A percentile compares a stretch with the other conserved stretches of the same genome.
Evolutionary conservation across 768 basidiomycete species (phyloP).

Genomic region (Mrakia blollopis): DNA sequence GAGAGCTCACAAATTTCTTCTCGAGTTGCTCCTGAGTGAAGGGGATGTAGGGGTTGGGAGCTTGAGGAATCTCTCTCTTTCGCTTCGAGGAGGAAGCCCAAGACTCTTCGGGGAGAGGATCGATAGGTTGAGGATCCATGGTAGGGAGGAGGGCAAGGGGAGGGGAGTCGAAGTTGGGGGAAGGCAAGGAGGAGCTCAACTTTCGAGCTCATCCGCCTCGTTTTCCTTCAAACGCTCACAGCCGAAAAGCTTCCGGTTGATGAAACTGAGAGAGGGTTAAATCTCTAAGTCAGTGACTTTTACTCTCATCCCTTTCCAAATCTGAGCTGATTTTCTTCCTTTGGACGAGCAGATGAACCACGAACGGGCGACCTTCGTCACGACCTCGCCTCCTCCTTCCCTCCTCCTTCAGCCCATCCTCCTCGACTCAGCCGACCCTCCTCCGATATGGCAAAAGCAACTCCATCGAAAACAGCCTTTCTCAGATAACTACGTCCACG

Average conservation of each 20-base stretch:
- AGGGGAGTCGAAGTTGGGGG: neutral
- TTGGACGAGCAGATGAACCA: too few species aligned
- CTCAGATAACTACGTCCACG: slow-evolving; percentile 81
- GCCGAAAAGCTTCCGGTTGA: too few species aligned
- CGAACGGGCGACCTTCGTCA: neutral
- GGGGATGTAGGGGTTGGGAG: slow-evolving; percentile 22
- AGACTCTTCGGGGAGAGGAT: neutral
- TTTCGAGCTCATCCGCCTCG: too few species aligned
- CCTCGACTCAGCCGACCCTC: neutral
- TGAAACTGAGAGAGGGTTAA: too few species aligned
- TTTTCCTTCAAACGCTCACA: too few species aligned
- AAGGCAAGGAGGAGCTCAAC: neutral
- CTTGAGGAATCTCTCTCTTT: slow-evolving; percentile 14
- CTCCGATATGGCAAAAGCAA: slow-evolving; percentile 19
- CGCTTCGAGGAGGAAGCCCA: slow-evolving; percentile 11
- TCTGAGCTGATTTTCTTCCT: neutral
- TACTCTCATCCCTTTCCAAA: neutral
- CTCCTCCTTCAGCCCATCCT: neutral
- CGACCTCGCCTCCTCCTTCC: slow-evolving; percentile 3
- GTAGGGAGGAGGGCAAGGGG: neutral
- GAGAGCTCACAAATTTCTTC: slow-evolving; percentile 24
- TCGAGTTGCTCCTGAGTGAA: slow-evolving; percentile 22
- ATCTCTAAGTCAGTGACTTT: too few species aligned
- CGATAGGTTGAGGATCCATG: neutral
- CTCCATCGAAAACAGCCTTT: slow-evolving; percentile 7